Percentiles rank a stretch among this genome's conserved stretches.
Conservation (phyloP, 2,329 filamentous ascomycete genomes). For the Colletotrichum scovillei region DNA sequence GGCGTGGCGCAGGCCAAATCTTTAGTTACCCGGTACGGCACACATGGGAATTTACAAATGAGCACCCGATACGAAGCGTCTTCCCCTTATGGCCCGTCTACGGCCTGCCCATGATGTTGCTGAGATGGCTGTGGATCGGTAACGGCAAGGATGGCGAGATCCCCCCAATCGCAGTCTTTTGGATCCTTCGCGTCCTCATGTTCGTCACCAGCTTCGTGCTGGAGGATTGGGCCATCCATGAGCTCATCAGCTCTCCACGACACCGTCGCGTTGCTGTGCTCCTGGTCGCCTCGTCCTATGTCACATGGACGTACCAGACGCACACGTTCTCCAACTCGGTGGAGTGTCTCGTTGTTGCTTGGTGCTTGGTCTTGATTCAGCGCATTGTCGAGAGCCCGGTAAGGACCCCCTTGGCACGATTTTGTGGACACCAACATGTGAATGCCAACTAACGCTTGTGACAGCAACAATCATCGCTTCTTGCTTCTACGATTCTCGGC, state of each 20-base stretch:
- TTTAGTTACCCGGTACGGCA: conserved; percentile 90
- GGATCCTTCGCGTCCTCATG: conserved; percentile 89
- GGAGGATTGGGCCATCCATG: conserved; percentile 97
- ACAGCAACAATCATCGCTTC: conserved; percentile 79
- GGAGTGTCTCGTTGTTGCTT: conserved; percentile 91
- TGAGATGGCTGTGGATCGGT: conserved; percentile 93
- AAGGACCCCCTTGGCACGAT: conserved; percentile 45
- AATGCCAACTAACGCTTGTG: conserved; percentile 25
- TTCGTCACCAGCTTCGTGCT: conserved; percentile 95
- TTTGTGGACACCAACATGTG: background rate
- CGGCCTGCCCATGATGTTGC: conserved; percentile 89
- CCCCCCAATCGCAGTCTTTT: conserved; percentile 89
- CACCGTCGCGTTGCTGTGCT: conserved; percentile 80
- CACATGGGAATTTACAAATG: conserved; percentile 96
- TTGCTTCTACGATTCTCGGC: conserved; percentile 82
- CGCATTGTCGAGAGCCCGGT: conserved; percentile 86
- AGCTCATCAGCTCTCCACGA: conserved; percentile 82
- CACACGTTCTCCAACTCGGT: conserved; percentile 99
- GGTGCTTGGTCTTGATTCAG: conserved; percentile 92
- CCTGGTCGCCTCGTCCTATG: conserved; percentile 94
- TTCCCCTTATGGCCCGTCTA: conserved; percentile 98
- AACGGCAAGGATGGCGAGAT: conserved; percentile 81
- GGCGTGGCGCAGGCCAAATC: conserved; percentile 76
- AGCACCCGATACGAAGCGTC: conserved; percentile 90
- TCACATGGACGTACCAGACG: conserved; percentile 98